These are phyloP conservation scores for Diaporthe sp. DNA, from an alignment of 2,329 filamentous ascomycete genomes.

Conservation along the genomic window DNA sequence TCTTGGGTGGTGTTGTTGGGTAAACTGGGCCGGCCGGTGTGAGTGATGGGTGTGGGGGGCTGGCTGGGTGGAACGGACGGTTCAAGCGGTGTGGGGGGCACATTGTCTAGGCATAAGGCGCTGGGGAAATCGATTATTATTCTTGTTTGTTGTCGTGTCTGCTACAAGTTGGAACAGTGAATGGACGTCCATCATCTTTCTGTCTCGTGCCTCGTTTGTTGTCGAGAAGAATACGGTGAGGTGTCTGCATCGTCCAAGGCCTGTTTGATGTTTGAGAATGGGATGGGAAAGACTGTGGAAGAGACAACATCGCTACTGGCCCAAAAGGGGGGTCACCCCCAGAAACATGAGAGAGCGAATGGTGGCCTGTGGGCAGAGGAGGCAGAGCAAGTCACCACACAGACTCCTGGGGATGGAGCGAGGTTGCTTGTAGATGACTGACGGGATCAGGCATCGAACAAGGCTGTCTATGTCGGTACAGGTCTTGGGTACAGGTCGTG, in stretches of 20 bases:
- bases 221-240: neutral
- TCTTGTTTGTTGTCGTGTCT: neutral
- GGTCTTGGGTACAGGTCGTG: neutral
- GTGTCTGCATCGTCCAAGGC: too few species aligned
- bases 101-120: constrained; percentile 30
- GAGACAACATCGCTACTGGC: neutral
- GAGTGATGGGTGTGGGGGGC: neutral
- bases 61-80: neutral
- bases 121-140: constrained; percentile 21
- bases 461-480: neutral
- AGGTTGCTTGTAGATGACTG: neutral
- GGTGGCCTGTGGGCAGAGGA: neutral
- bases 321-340: neutral
- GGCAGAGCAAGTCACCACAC: neutral
- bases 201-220: neutral
- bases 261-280: neutral
- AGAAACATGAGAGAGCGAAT: neutral
- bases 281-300: neutral
- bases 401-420: neutral
- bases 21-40: constrained; percentile 6
- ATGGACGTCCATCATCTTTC: neutral
- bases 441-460: neutral
- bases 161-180: neutral
- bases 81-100: neutral
- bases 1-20: constrained; percentile 6